A percentile compares a stretch with the other conserved stretches of the same genome.
These are phyloP conservation scores for Saccharomycopsis olivae DNA, from an alignment of 805 yeast genomes.

Conservation along the genomic window DNA sequence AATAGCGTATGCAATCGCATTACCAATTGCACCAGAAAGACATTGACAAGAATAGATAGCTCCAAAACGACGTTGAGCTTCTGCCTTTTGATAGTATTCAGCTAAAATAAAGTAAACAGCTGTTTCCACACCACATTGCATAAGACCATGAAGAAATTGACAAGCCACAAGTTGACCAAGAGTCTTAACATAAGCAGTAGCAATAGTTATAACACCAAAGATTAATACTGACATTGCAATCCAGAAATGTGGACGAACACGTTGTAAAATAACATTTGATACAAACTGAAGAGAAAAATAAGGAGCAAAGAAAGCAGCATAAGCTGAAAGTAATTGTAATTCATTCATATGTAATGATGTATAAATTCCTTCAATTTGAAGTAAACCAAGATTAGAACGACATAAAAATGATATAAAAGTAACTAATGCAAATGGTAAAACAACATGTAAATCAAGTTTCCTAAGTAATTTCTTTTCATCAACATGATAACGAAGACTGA, in stretches of 20 bases:
- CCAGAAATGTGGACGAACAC: conserved; percentile 56
- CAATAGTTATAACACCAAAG: conserved; percentile 57
- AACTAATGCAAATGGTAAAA: conserved; percentile 54
- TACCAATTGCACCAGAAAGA: conserved; percentile 70
- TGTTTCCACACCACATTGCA: conserved; percentile 68
- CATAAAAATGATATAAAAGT: conserved; percentile 72
- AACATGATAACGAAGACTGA: conserved; percentile 31
- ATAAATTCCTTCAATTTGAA: conserved; percentile 60
- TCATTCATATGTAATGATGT: conserved; percentile 43
- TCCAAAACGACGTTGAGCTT: conserved; percentile 59
- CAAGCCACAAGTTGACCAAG: conserved; percentile 50
- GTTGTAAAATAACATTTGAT: conserved; percentile 50
- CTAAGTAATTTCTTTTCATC: conserved; percentile 43
- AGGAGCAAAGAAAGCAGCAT: conserved; percentile 64
- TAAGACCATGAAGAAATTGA: conserved; percentile 54
- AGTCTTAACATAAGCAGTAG: conserved; percentile 52
- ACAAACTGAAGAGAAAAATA: conserved; percentile 54
- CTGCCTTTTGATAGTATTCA: conserved; percentile 52
- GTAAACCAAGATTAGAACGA: conserved; percentile 74
- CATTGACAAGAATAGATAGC: conserved; percentile 57
- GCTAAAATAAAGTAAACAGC: conserved; percentile 62
- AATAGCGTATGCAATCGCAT: conserved; percentile 58
- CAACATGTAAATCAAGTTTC: conserved; percentile 55
- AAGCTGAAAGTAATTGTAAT: conserved; percentile 48
- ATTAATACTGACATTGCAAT: conserved; percentile 43